A percentile compares a stretch with the other conserved stretches of the same genome.
These are phyloP conservation scores for Naganishia kalamii DNA, from an alignment of 768 basidiomycete genomes.

Conservation along the genomic window DNA sequence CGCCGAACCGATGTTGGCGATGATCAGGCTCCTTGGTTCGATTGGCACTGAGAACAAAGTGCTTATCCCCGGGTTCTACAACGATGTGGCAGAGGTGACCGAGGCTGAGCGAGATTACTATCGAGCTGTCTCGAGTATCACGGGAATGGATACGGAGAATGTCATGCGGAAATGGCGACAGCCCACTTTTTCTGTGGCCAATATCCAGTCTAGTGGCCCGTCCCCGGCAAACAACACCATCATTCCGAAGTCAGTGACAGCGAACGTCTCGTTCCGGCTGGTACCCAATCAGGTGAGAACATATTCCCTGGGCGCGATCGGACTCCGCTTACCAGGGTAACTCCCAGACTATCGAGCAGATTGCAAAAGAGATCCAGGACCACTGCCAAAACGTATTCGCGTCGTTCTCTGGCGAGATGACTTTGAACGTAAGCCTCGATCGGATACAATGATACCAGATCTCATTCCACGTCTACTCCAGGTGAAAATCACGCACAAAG, in stretches of 20 bases:
- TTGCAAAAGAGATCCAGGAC: constrained; percentile 58
- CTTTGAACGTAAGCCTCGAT: constrained; percentile 55
- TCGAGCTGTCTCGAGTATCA: constrained; percentile 61
- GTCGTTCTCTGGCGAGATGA: constrained; percentile 61
- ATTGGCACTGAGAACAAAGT: constrained; percentile 60
- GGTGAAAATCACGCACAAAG: constrained; percentile 73
- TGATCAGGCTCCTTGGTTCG: constrained; percentile 73
- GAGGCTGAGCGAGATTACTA: constrained; percentile 64
- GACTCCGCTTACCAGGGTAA: background rate
- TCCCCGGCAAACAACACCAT: constrained; percentile 61
- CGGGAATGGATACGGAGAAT: constrained; percentile 61
- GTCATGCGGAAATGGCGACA: constrained; percentile 79
- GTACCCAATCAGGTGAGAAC: constrained; percentile 73
- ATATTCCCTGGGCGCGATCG: background rate
- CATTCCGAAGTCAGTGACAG: constrained; percentile 76
- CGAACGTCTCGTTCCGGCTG: constrained; percentile 81
- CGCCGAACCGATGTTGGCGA: constrained; percentile 85
- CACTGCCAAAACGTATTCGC: constrained; percentile 60
- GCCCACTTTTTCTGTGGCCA: constrained; percentile 83
- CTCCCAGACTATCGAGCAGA: constrained; percentile 56
- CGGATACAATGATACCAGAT: background rate
- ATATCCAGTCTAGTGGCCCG: constrained; percentile 73
- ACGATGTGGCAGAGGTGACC: constrained; percentile 65
- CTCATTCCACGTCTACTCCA: constrained; percentile 39
- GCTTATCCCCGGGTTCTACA: constrained; percentile 70